These are phyloP conservation scores for Arachnomyces sp. DNA, from an alignment of 2,329 filamentous ascomycete genomes.

Conservation along the genomic window DNA sequence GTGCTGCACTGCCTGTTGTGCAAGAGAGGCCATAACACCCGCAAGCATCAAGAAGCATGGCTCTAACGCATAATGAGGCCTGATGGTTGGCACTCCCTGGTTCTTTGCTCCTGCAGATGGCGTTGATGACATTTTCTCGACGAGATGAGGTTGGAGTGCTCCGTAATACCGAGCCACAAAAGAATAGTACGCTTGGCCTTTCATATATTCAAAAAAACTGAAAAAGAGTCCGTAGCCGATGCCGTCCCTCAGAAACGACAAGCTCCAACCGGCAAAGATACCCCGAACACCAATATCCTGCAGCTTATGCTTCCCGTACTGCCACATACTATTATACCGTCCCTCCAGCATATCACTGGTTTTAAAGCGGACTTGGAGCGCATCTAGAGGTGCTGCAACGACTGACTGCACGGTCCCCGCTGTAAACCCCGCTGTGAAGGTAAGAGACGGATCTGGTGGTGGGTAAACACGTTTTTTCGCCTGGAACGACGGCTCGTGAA, in stretches of 20 bases:
- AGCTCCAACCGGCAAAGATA: conserved; percentile 55
- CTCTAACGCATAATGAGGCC: conserved; percentile 57
- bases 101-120: conserved; percentile 20
- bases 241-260: conserved; percentile 54
- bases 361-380: conserved; percentile 55
- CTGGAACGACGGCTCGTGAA: conserved; percentile 52
- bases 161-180: conserved; percentile 56
- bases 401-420: conserved; percentile 56
- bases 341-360: conserved; percentile 53
- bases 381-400: conserved; percentile 56
- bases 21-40: conserved; percentile 51
- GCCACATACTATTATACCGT: conserved; percentile 56
- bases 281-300: conserved; percentile 53
- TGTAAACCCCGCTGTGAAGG: conserved; percentile 52
- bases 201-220: conserved; percentile 56
- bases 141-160: conserved; percentile 21
- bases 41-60: conserved; percentile 55
- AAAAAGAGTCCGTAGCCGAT: conserved; percentile 58
- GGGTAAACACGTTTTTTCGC: conserved; percentile 54
- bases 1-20: conserved; percentile 53
- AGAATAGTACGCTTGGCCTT: conserved; percentile 55
- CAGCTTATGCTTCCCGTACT: conserved; percentile 52
- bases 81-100: conserved; percentile 41
- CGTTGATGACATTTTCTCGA: conserved; percentile 22
- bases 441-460: conserved; percentile 45